Evolutionary conservation across 768 basidiomycete genomes (phyloP).

Genomic region (Tulasnella sp.): DNA sequence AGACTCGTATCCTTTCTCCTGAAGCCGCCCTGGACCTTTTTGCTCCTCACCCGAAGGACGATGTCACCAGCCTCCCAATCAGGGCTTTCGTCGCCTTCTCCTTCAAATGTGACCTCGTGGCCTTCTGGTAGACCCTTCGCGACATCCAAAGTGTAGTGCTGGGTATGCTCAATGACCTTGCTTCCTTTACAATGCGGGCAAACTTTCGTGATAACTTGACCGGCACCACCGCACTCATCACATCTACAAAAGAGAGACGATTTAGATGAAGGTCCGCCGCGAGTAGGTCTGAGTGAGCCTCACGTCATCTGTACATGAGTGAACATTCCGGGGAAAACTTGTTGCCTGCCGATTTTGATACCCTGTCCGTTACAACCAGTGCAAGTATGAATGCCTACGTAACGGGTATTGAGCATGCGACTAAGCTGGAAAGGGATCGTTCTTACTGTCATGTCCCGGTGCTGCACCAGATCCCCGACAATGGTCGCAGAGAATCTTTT

Average conservation of each 20-base stretch:
- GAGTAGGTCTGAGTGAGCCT: slow-evolving; percentile 31
- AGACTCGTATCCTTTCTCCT: slow-evolving; percentile 84
- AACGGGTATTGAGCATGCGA: slow-evolving; percentile 58
- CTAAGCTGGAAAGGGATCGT: slow-evolving; percentile 76
- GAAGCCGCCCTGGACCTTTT: slow-evolving; percentile 75
- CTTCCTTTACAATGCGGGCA: slow-evolving; percentile 81
- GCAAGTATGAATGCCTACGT: slow-evolving; percentile 66
- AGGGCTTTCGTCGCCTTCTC: slow-evolving; percentile 93
- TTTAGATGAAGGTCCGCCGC: neutral
- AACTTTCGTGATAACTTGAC: slow-evolving; percentile 66
- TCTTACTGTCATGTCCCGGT: slow-evolving; percentile 79
- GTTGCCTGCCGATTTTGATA: slow-evolving; percentile 80
- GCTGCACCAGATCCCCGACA: slow-evolving; percentile 95
- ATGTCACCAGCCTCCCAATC: slow-evolving; percentile 97
- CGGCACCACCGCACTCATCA: slow-evolving; percentile 79
- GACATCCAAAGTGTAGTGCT: slow-evolving; percentile 81
- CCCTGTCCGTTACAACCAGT: slow-evolving; percentile 79
- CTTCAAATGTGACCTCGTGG: slow-evolving; percentile 87
- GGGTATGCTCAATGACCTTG: slow-evolving; percentile 77
- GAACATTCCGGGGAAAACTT: slow-evolving; percentile 97
- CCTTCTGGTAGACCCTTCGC: slow-evolving; percentile 88
- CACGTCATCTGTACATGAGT: slow-evolving; percentile 82
- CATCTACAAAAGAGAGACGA: slow-evolving; percentile 36
- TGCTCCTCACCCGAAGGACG: slow-evolving; percentile 75
- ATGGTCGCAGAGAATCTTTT: slow-evolving; percentile 90